Evolutionary conservation across 2,329 filamentous ascomycete genomes (phyloP), one percentile per base, ranked within the genome.

Genomic region (Cordyceps pruinosa): DNA sequence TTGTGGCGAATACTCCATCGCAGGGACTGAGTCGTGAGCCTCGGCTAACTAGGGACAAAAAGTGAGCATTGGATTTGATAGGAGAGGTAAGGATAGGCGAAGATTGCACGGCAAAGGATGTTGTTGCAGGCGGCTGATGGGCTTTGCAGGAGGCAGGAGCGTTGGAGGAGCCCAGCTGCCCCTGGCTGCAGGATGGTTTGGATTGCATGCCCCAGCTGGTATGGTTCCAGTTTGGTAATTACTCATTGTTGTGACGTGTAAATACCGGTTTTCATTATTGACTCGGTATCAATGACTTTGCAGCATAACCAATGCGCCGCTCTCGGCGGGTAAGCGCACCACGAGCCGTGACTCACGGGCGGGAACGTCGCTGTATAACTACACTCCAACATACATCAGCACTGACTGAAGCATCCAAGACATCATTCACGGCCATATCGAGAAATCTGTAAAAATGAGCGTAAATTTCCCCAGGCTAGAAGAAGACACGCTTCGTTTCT

Each of bases 401-500:
- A 17, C 17, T n/a, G 17, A 21, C 9, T 19, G n/a, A 12, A 41
- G 21, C 17, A 8, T 5, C 7, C 23, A 10, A 41, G n/a, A n/a
- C n/a, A n/a, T n/a, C 4, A 39, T 8, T 19, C 23, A 39, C n/a
- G 2, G 17, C 2, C 5, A 13, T n/a, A 50, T 19, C 15, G 12
- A 15, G 2, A 12, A 2, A 26, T 9, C 3, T n/a, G 8, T 46
- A 3, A 71, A 60, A 63, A 90, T 92, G 87, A 89, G 88, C 68
- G 92, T 97, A 76, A 84, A 93, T 75, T 97, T 97, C 72, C 88
- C 93, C 58, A 87, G 89, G 72, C 89, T 94, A 73, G 93, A 97
- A 80, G 88, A 95, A 77, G 83, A 79, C 61, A 83, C 92, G 71
- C 85, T 97, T 72, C 78, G 86, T 69, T 82, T 84, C 75, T 97